Evolutionary conservation across 208 protist species (phyloP), one percentile per base, ranked within the genome.

Genomic region (Angomonas ambiguus): DNA sequence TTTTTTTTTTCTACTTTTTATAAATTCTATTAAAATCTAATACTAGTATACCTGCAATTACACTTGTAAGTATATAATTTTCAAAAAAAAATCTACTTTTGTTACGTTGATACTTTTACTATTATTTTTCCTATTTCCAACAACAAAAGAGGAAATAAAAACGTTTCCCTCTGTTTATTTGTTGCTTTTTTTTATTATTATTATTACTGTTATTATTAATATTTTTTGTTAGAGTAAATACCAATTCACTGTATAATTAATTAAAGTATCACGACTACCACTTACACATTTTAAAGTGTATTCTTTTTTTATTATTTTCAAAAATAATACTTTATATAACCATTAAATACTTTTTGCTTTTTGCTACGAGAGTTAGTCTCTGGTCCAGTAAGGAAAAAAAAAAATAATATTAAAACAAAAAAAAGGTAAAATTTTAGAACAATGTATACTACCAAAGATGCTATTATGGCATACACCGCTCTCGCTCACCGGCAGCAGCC

Each of bases 361-460:
- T n/a, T n/a, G n/a, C n/a, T n/a, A n/a, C n/a, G n/a, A n/a, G n/a
- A n/a, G n/a, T n/a, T n/a, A n/a, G n/a, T 45, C 38, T 45, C 38
- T 45, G 11, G 8, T 16, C 38, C 45, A 53, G 8, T 5, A 53
- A 53, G 5, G 16, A 22, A 27, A 59, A 10, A 59, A 25, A 22
- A 20, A n/a, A 34, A 25, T 33, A 25, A 24, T 13, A 27, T 62
- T 42, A 62, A 62, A 62, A 62, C 5, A 45, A 41, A 32, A 31
- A 51, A 64, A 64, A 64, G 51, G 51, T 38, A 61, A 32, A 32
- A 28, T 25, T 20, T 25, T 2, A 31, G 48, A 16, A 76, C 31
- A 38, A 87, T 83, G 76, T 82, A 80, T 66, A 78, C 74, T 27
- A 70, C 74, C n/a, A 80, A 76, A 53, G 79, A 78, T 27, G 69